phyloP scores from a whole-genome alignment of 2,329 filamentous ascomycete genomes.

The Penicillium occitanis region DNA sequence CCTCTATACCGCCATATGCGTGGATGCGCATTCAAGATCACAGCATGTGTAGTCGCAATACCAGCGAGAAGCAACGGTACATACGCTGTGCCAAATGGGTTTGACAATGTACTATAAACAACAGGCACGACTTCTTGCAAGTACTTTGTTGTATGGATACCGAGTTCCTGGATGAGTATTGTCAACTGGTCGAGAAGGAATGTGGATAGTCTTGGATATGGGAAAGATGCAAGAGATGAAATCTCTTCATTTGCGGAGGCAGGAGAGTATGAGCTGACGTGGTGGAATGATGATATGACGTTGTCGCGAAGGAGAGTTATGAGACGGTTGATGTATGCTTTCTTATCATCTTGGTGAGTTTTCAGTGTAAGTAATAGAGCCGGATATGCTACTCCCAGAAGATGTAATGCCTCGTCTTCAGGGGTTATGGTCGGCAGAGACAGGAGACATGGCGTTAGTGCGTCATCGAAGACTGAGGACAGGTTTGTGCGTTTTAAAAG shows the following conservation, averaged over 20 bases:
- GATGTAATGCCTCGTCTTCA: conserved; percentile 63
- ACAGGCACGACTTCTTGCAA: conserved; percentile 66
- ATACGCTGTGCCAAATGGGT: conserved; percentile 64
- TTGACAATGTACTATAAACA: conserved; percentile 62
- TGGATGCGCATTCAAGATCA: conserved; percentile 68
- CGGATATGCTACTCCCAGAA: conserved; percentile 66
- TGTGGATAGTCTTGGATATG: conserved; percentile 51
- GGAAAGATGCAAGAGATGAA: conserved; percentile 45
- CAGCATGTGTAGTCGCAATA: conserved; percentile 54
- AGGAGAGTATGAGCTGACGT: conserved; percentile 48
- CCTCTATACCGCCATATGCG: conserved; percentile 63
- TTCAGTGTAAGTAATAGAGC: conserved; percentile 61
- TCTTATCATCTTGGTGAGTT: conserved; percentile 35
- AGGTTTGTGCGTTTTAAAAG: conserved; percentile 46
- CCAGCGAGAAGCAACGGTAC: conserved; percentile 56
- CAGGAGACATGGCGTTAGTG: conserved; percentile 63
- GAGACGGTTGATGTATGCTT: conserved; percentile 28
- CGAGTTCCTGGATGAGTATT: conserved; percentile 33
- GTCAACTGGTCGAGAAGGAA: conserved; percentile 37
- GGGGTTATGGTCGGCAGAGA: conserved; percentile 76
- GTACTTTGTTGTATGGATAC: conserved; percentile 41
- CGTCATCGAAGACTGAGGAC: conserved; percentile 47
- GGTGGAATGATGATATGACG: conserved; percentile 41
- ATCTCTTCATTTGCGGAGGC: conserved; percentile 39
- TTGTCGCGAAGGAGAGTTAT: conserved; percentile 35